Evolutionary conservation across 768 basidiomycete genomes (phyloP).

Genomic region (Trametes cinnabarina): DNA sequence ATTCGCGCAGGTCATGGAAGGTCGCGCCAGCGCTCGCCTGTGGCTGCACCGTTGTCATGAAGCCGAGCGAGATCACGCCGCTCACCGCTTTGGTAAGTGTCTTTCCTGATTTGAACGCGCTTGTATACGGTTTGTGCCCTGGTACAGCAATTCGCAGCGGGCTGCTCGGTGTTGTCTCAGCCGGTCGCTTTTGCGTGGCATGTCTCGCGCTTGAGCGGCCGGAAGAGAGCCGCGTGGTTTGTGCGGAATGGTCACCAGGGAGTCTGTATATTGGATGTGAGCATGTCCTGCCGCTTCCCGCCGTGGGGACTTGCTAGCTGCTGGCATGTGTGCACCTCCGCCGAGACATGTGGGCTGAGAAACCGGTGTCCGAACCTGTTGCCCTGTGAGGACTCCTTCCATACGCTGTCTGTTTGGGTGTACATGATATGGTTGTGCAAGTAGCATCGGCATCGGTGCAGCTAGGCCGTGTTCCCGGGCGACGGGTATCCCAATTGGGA

Average conservation of each 20-base stretch:
- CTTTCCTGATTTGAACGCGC: background rate
- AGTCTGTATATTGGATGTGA: background rate
- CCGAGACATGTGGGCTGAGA: no score
- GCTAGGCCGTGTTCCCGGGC: background rate
- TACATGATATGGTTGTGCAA: background rate
- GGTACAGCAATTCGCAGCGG: background rate
- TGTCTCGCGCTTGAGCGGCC: background rate
- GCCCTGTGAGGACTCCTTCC: background rate
- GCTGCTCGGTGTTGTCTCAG: no score
- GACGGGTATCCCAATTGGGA: no score
- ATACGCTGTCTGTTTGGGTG: no score
- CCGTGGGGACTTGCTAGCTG: no score
- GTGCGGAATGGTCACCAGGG: no score
- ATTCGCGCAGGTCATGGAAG: constrained; percentile 72
- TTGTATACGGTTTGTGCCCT: background rate
- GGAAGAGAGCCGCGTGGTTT: background rate
- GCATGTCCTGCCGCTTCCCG: background rate
- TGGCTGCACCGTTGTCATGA: constrained; percentile 94
- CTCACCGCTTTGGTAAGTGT: constrained; percentile 68
- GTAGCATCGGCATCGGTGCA: background rate
- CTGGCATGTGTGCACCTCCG: no score
- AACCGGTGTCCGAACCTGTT: no score
- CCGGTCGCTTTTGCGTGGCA: background rate
- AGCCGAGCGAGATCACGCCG: constrained; percentile 86
- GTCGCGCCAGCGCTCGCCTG: constrained; percentile 88